Base-by-base conservation (phyloP, 306 rosid species). In the Pyrus betulifolia region DNA sequence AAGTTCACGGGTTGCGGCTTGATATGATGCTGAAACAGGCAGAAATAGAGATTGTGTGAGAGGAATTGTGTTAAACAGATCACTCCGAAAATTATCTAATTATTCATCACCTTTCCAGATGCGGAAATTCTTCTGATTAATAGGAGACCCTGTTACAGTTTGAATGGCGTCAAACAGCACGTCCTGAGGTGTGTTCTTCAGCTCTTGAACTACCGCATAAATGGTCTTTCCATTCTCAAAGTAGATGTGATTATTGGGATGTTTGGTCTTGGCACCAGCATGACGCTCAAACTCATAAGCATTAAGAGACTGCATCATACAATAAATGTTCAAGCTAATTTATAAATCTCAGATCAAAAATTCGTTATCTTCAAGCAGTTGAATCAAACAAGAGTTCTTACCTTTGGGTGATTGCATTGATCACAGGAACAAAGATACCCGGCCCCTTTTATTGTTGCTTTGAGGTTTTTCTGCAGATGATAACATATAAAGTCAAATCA, bases 201-300 rank as follows among this genome's bases (percentile, higher is more conserved):
- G 89, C 92, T 92, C 99, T 87, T 92, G 99, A 79, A 92, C 97
- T 60, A 85, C 96, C 27, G 91, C 96, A 80, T 95, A 92, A 71
- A 92, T 88, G 85, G 97, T 90, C 85, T 92, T 92, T 62, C 99
- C 99, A 78, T 92, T 92, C 87, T 87, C 93, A 75, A 92, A 95
- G 85, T 88, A 92, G 65, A 95, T 92, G 87, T 95, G 99, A 81
- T 91, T 92, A 78, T 95, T 95, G 17, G 99, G 97, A 84, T 92
- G 97, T 81, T 92, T 95, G 76, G 99, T 92, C 89, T 95, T 92
- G 82, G 92, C 90, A 86, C 96, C 93, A 61, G 97, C 97, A 72
- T 95, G 97, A 59, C 93, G 92, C 85, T 95, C 99, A 80, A 92
- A 92, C 80, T 95, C 97, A 57, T 89, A 95, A n/a, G 99, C 97